phyloP scores from a whole-genome alignment of 305 asterid species.

The Fraxinus velutina region DNA sequence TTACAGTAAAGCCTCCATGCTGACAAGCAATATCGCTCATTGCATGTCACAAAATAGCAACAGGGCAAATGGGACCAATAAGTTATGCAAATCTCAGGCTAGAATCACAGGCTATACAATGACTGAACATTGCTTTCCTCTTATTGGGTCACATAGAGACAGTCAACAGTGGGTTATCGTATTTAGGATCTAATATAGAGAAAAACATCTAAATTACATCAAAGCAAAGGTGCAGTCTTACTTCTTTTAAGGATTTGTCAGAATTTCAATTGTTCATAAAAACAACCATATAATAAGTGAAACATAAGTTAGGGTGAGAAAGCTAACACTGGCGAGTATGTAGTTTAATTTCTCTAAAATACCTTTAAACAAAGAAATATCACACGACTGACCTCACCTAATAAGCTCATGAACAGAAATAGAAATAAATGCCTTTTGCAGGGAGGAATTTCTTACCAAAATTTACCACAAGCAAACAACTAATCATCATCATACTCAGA shows the following conservation, averaged over 20 bases:
- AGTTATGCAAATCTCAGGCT: neutral
- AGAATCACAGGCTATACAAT: neutral
- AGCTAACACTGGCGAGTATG: neutral
- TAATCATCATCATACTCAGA: neutral
- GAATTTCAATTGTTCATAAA: neutral
- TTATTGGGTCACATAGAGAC: neutral
- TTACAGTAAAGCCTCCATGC: neutral
- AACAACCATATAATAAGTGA: neutral
- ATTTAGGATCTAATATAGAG: neutral
- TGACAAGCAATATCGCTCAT: constrained; percentile 1
- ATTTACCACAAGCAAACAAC: neutral
- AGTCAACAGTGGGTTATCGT: neutral
- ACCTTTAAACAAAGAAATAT: neutral
- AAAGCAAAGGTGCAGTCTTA: neutral
- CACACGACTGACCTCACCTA: neutral
- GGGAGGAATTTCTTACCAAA: neutral
- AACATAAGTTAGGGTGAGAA: neutral
- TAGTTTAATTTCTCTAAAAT: neutral
- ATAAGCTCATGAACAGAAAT: neutral
- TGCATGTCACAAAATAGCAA: constrained; percentile 9
- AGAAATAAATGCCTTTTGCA: neutral
- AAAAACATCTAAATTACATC: neutral
- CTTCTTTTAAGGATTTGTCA: neutral
- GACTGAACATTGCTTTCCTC: neutral
- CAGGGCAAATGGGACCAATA: neutral